Evolutionary conservation across 345 rosid genomes (phyloP), one percentile per base, ranked within the genome.

Genomic region (Noccaea caerulescens): DNA sequence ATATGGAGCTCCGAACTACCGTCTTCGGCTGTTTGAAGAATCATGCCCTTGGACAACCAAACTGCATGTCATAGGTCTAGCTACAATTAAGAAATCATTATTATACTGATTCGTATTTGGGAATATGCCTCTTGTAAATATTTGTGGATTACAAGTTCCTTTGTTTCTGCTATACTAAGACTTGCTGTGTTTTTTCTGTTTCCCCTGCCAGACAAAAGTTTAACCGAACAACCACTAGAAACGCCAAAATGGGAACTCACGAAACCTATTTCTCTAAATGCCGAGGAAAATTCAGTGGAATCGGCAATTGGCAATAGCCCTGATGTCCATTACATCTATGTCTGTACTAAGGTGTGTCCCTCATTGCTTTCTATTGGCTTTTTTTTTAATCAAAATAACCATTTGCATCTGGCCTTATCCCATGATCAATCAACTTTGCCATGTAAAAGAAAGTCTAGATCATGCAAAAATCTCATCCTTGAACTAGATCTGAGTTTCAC

Each of bases 1-100:
- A 10, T 92, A 92, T 76, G 98, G 96, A 80, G 86, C 96, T 61
- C 98, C 96, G 0, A 61, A 50, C 11, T 90, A 90, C 73, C 96
- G 96, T 38, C 74, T 87, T 14, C 65, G 71, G 37, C 73, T 87
- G 67, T 68, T 89, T 59, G 77, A 73, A 69, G 90, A 89, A 4
- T 83, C 86, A 4, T 70, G 75, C 81, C 43, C 41, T n/a, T 87
- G 96, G 96, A 65, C 72, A 41, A 82, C 82, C 10, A 85, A 82
- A 73, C 84, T 89, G 62, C 96, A 87, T 64, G 88, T 87, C 34
- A 85, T 89, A 87, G 92, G 96, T 89, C 36, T 16, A 49, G 38
- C 59, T 62, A 1, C 2, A 33, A 34, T 10, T 32, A 39, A 20
- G 1, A 58, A 49, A 13, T 33, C 23, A 34, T 47, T 1, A 46